Conservation (phyloP, 2,329 filamentous ascomycete genomes). For the Sclerotinia spermophila region DNA sequence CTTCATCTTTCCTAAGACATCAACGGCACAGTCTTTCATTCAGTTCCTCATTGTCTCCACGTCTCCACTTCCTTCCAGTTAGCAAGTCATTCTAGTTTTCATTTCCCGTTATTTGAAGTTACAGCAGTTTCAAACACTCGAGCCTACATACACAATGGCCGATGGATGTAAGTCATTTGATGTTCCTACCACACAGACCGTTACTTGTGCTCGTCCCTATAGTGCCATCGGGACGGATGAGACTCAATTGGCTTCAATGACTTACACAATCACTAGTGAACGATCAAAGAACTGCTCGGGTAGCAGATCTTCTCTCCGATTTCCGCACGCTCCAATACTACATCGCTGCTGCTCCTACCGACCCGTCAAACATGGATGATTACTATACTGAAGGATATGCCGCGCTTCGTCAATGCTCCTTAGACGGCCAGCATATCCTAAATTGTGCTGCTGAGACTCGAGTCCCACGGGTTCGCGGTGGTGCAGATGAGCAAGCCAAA, state of each 20-base stretch:
- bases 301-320: slow-evolving; percentile 59
- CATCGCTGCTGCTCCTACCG: slow-evolving; percentile 54
- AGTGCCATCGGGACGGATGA: slow-evolving; percentile 2
- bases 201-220: slow-evolving; percentile 15
- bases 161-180: slow-evolving; percentile 36
- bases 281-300: slow-evolving; percentile 54
- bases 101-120: slow-evolving; percentile 17
- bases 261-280: slow-evolving; percentile 47
- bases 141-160: slow-evolving; percentile 30
- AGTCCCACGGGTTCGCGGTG: slow-evolving; percentile 51
- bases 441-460: slow-evolving; percentile 60
- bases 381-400: slow-evolving; percentile 63
- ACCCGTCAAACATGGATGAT: slow-evolving; percentile 54
- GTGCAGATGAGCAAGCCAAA: slow-evolving; percentile 56
- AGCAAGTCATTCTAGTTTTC: slow-evolving; percentile 7
- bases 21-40: slow-evolving; percentile 21
- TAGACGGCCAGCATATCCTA: slow-evolving; percentile 62
- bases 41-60: slow-evolving; percentile 19
- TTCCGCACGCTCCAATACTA: slow-evolving; percentile 60
- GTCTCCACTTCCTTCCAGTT: background rate
- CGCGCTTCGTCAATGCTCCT: slow-evolving; percentile 56
- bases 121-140: slow-evolving; percentile 8
- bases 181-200: slow-evolving; percentile 13
- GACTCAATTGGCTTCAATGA: background rate
- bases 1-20: slow-evolving; percentile 23